A percentile compares a stretch with the other conserved stretches of the same genome.
These are phyloP conservation scores for Candida maesae DNA, from an alignment of 805 yeast genomes.

Conservation along the genomic window DNA sequence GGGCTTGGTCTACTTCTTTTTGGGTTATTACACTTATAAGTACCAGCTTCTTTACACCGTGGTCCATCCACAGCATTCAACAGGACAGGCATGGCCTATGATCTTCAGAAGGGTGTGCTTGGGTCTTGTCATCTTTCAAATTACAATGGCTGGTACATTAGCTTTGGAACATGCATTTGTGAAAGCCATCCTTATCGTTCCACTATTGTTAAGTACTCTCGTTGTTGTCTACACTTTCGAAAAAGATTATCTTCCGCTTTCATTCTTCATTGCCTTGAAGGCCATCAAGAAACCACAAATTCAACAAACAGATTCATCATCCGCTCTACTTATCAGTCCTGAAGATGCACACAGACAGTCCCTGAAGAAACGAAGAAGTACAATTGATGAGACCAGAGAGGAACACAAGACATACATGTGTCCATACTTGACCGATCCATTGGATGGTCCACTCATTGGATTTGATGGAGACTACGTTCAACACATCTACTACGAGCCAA, in stretches of 20 bases:
- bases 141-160: slow-evolving; percentile 91
- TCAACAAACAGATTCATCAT: not conserved
- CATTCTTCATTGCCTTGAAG: slow-evolving; percentile 81
- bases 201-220: slow-evolving; percentile 68
- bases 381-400: slow-evolving; percentile 28
- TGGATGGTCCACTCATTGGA: slow-evolving; percentile 84
- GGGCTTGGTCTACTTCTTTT: slow-evolving; percentile 76
- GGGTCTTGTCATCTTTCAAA: slow-evolving; percentile 79
- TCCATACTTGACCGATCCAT: slow-evolving; percentile 62
- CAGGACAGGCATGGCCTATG: slow-evolving; percentile 95
- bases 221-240: slow-evolving; percentile 77
- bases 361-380: slow-evolving; percentile 22
- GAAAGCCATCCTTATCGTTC: slow-evolving; percentile 67
- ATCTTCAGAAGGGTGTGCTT: slow-evolving; percentile 77
- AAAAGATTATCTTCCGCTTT: slow-evolving; percentile 73
- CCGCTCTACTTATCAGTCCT: not conserved
- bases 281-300: slow-evolving; percentile 42
- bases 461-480: slow-evolving; percentile 29
- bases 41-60: slow-evolving; percentile 87
- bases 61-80: slow-evolving; percentile 95
- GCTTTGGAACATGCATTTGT: slow-evolving; percentile 77
- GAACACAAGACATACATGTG: slow-evolving; percentile 60
- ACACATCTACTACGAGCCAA: slow-evolving; percentile 22
- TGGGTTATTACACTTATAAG: slow-evolving; percentile 87
- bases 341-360: slow-evolving; percentile 1